These are phyloP conservation scores for Colletotrichum sp. DNA, from an alignment of 2,329 filamentous ascomycete genomes.

Conservation along the genomic window DNA sequence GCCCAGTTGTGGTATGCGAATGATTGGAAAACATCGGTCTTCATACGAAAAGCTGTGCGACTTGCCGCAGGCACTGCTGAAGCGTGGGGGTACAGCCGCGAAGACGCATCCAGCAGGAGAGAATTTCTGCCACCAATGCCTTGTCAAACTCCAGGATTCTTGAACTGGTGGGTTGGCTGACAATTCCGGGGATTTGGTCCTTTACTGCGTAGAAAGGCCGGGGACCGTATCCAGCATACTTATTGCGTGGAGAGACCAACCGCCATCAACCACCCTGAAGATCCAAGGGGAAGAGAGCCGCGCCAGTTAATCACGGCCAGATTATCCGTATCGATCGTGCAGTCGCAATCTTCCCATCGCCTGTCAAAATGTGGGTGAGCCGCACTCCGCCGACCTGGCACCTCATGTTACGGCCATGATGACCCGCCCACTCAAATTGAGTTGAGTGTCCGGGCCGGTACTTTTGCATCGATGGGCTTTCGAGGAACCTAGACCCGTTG, in stretches of 20 bases:
- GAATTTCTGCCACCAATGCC: constrained; percentile 1
- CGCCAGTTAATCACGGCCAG: background rate
- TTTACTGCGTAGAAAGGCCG: constrained; percentile 3
- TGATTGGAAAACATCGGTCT: background rate
- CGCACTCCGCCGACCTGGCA: background rate
- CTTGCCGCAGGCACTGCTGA: background rate
- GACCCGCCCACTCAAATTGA: background rate
- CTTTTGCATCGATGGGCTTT: background rate
- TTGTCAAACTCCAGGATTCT: background rate
- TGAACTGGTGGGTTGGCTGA: background rate
- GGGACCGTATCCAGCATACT: background rate
- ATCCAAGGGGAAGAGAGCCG: background rate
- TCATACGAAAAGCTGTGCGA: constrained; percentile 7
- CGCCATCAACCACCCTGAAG: background rate
- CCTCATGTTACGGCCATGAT: background rate
- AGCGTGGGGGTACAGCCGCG: background rate
- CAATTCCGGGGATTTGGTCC: constrained; percentile 8
- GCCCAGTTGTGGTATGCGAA: background rate
- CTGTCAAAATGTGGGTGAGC: constrained; percentile 8
- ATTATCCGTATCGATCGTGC: background rate
- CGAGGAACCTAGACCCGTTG: background rate
- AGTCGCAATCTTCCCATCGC: background rate
- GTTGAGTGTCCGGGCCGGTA: background rate
- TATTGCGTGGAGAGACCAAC: background rate
- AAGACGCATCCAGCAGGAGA: background rate